These are phyloP conservation scores for Tolypocladium sp. DNA, from an alignment of 2,329 filamentous ascomycete genomes.

Conservation along the genomic window DNA sequence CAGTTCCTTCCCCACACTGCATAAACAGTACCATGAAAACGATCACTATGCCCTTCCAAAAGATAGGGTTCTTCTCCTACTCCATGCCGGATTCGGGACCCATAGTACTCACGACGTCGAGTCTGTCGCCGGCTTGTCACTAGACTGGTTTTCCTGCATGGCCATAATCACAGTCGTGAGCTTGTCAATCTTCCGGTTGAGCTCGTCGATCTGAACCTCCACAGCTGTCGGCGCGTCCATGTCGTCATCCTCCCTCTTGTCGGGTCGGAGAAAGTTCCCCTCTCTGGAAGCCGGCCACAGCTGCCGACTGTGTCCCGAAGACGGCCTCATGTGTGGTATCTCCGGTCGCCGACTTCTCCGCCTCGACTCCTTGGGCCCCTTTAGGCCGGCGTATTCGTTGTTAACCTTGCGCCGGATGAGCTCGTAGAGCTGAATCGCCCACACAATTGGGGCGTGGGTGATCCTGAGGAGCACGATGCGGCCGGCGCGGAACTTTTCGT, in stretches of 20 bases:
- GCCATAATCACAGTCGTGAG: constrained; percentile 43
- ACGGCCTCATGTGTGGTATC: constrained; percentile 6
- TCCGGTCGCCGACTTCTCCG: constrained; percentile 10
- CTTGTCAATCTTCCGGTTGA: constrained; percentile 49
- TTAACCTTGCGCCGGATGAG: constrained; percentile 29
- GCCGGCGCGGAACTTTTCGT: constrained; percentile 50
- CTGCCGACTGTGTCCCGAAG: constrained; percentile 7
- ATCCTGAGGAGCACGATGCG: constrained; percentile 54
- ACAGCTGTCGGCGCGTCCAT: constrained; percentile 27
- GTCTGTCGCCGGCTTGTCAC: not conserved
- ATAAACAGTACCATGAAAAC: too few species aligned
- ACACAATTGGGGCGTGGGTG: constrained; percentile 60
- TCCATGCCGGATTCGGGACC: not conserved
- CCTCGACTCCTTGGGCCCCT: constrained; percentile 29
- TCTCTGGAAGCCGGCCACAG: constrained; percentile 6
- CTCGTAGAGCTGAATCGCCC: constrained; percentile 61
- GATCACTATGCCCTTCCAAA: too few species aligned
- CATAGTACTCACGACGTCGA: not conserved
- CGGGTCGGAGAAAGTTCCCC: constrained; percentile 7
- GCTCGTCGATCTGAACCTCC: constrained; percentile 44
- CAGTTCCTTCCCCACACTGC: too few species aligned
- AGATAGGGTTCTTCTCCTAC: too few species aligned
- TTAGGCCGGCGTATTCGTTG: constrained; percentile 38
- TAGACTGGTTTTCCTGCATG: constrained; percentile 26
- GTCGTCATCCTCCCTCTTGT: constrained; percentile 21